Percentiles rank a stretch among this genome's conserved stretches.
phyloP scores from a whole-genome alignment of 2,329 filamentous ascomycete genomes.

The Aschersonia sp. region DNA sequence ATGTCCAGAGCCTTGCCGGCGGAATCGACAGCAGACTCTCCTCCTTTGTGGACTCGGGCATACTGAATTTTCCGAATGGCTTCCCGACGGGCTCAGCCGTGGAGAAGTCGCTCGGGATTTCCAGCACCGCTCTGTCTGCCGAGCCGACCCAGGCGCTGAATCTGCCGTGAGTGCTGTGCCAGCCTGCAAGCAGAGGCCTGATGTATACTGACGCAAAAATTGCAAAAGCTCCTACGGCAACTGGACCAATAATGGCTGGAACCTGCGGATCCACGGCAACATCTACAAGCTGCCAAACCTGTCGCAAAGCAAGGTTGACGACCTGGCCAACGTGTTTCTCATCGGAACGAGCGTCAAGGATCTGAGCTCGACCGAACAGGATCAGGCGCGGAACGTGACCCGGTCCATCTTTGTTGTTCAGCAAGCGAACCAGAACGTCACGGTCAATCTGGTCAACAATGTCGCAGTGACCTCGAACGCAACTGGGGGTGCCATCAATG shows the following conservation, averaged over 20 bases:
- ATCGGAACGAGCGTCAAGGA: slow-evolving; percentile 47
- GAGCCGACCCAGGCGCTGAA: slow-evolving; percentile 58
- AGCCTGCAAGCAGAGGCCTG: too few relatives aligned
- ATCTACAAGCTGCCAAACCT: slow-evolving; percentile 69
- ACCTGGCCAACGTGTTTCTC: slow-evolving; percentile 56
- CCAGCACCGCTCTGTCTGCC: slow-evolving; percentile 41
- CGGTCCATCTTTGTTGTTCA: slow-evolving; percentile 62
- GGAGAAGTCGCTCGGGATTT: slow-evolving; percentile 44
- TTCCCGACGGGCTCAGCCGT: slow-evolving; percentile 50
- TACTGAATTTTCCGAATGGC: slow-evolving; percentile 53
- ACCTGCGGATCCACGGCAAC: slow-evolving; percentile 61
- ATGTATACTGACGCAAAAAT: neutral
- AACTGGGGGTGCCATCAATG: slow-evolving; percentile 35
- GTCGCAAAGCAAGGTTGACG: slow-evolving; percentile 46
- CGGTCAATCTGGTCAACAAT: slow-evolving; percentile 39
- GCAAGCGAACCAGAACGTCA: slow-evolving; percentile 48
- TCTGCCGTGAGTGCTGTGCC: slow-evolving; percentile 32
- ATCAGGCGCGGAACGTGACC: slow-evolving; percentile 60
- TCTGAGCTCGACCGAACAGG: slow-evolving; percentile 43
- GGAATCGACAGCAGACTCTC: slow-evolving; percentile 40
- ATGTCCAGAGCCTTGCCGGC: slow-evolving; percentile 34
- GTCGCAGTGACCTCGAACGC: slow-evolving; percentile 34
- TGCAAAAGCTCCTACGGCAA: slow-evolving; percentile 49
- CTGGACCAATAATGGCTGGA: slow-evolving; percentile 67
- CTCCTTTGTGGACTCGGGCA: slow-evolving; percentile 45